Evolutionary conservation across 495 filamentous ascomycete species (phyloP), one percentile per base, ranked within the genome.

Genomic region (Aspergillus kassunensis): DNA sequence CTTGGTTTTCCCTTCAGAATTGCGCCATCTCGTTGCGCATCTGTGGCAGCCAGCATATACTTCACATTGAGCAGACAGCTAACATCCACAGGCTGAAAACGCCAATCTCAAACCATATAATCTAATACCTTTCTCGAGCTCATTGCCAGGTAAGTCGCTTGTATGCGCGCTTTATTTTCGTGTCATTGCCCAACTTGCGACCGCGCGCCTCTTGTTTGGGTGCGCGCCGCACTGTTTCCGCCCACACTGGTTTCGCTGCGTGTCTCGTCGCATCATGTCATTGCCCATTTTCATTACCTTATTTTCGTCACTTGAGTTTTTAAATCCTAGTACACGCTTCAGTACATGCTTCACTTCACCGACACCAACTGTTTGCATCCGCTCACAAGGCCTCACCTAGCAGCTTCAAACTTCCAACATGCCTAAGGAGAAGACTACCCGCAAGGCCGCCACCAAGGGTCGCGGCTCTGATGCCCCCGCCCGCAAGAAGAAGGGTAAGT

Each of bases 401-500:
- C 51, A 56, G 53, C 35, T 30, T 33, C 20, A 35, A 51, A 18
- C 43, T 16, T 24, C 68, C 77, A 84, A 54, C 55, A 91, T 92
- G 87, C 86, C 86, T 68, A 89, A 90, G 78, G 83, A 84, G 55
- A 83, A 83, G 72, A 70, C 75, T 42, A 80, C 78, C 56, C 69
- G 69, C 64, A 69, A 69, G 67, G 65, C 70, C n/a, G n/a, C n/a
- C n/a, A n/a, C n/a, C 68, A 85, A 83, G 73, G 68, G 70, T 52
- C 67, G 67, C 44, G 30, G 44, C n/a, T n/a, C n/a, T n/a, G n/a
- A n/a, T 27, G 25, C 34, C 19, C 21, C 27, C 12, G 68, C 72
- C 58, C 86, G 88, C 78, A 88, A 85, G 80, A 91, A 90, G 86
- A 91, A 91, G 81, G 88, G 88, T 90, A 75, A 60, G 81, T 54